phyloP scores from a whole-genome alignment of 345 rosid genomes.

The Cardamine chenopodiifolia region DNA sequence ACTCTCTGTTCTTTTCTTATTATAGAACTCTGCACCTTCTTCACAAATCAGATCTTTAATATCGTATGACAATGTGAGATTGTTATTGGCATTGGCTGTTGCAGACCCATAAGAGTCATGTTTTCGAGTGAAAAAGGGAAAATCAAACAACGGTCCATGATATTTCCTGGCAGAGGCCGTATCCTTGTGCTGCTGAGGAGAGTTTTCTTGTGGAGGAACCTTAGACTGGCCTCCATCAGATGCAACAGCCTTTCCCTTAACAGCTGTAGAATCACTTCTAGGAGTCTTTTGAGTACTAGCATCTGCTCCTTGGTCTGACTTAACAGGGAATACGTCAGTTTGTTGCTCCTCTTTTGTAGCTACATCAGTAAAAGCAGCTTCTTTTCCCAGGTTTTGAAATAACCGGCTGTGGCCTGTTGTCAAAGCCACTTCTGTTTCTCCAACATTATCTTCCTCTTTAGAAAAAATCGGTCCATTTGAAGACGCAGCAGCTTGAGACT shows the following conservation, averaged over 20 bases:
- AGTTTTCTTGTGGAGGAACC: constrained; percentile 62
- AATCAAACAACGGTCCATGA: constrained; percentile 98
- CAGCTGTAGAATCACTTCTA: constrained; percentile 62
- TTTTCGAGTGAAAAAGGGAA: constrained; percentile 96
- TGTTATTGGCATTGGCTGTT: constrained; percentile 68
- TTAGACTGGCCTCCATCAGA: constrained; percentile 72
- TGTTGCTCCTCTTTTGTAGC: constrained; percentile 79
- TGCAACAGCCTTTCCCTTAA: constrained; percentile 76
- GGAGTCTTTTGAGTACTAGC: constrained; percentile 58
- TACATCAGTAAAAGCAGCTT: constrained; percentile 47
- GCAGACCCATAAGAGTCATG: constrained; percentile 84
- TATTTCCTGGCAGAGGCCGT: constrained; percentile 80
- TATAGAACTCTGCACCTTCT: constrained; percentile 83
- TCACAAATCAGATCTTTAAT: constrained; percentile 89
- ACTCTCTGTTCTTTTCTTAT: constrained; percentile 74
- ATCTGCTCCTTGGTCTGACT: constrained; percentile 79
- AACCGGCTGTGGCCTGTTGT: constrained; percentile 52
- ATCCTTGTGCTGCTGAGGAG: constrained; percentile 77
- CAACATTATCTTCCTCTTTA: constrained; percentile 64
- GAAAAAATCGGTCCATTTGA: constrained; percentile 48
- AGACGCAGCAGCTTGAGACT: constrained; percentile 52
- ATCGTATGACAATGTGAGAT: constrained; percentile 80
- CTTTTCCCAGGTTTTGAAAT: constrained; percentile 55
- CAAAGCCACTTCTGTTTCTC: constrained; percentile 62
- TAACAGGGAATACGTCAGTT: constrained; percentile 52